phyloP scores from a whole-genome alignment of 2,329 filamentous ascomycete species.

The Basipetospora sp. region DNA sequence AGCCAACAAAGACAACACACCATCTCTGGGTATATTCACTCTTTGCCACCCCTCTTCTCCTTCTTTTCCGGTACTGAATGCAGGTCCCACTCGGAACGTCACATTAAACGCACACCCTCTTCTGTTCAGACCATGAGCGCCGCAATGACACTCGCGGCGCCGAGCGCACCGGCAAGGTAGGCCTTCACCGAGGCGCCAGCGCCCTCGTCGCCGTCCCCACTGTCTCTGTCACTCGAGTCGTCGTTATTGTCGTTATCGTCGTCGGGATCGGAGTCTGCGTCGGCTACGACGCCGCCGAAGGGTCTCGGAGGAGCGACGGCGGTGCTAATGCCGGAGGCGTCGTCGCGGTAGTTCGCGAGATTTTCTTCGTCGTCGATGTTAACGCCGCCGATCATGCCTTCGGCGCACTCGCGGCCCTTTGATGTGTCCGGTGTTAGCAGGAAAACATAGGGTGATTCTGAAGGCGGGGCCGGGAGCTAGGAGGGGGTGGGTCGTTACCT shows the following conservation, averaged over 20 bases:
- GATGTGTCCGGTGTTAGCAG: not conserved
- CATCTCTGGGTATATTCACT: too few relatives aligned
- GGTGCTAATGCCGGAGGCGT: not conserved
- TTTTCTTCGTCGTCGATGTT: slow-evolving; percentile 11
- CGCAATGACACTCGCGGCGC: not conserved
- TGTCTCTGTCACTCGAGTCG: slow-evolving; percentile 1
- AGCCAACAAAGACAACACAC: too few relatives aligned
- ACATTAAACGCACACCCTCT: too few relatives aligned
- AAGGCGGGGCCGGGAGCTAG: not conserved
- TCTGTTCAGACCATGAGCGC: slow-evolving; percentile 2
- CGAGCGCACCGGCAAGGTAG: not conserved
- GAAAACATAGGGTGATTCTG: not conserved
- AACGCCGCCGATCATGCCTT: slow-evolving; percentile 18
- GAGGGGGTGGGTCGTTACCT: not conserved
- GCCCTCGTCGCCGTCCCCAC: slow-evolving; percentile 3
- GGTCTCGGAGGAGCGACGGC: not conserved
- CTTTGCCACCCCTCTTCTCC: too few relatives aligned
- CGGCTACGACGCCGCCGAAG: not conserved
- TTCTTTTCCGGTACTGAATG: too few relatives aligned
- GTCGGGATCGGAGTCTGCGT: not conserved
- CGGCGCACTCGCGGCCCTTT: slow-evolving; percentile 15
- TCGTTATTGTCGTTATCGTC: not conserved
- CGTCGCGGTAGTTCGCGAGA: slow-evolving; percentile 1
- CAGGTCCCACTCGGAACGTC: too few relatives aligned
- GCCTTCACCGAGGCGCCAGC: slow-evolving; percentile 6